These are phyloP conservation scores for Raffaelea ambrosiae DNA, from an alignment of 2,329 filamentous ascomycete species.

Conservation along the genomic window DNA sequence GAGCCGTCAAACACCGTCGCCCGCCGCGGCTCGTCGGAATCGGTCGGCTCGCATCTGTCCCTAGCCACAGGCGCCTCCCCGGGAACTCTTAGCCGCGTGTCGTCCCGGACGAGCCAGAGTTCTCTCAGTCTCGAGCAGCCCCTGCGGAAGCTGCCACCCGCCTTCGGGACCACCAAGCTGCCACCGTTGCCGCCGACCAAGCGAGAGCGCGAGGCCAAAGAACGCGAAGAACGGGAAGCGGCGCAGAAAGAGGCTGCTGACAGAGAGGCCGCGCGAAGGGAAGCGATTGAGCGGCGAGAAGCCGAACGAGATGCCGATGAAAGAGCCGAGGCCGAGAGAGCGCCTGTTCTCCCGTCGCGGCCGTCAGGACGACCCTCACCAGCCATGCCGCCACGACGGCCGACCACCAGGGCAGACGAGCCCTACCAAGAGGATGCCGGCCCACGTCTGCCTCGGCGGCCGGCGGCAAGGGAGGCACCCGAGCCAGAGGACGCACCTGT, in stretches of 20 bases:
- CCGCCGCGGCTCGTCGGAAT: slow-evolving; percentile 42
- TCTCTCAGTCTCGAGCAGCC: slow-evolving; percentile 34
- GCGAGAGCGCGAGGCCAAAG: slow-evolving; percentile 42
- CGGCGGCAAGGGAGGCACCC: slow-evolving; percentile 1
- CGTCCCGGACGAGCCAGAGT: slow-evolving; percentile 40
- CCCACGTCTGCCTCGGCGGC: neutral
- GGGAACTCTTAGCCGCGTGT: slow-evolving; percentile 35
- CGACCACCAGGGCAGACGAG: neutral
- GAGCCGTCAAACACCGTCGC: slow-evolving; percentile 26
- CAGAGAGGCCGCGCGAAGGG: neutral
- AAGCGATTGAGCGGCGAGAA: neutral
- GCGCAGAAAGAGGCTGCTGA: slow-evolving; percentile 20
- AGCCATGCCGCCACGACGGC: neutral
- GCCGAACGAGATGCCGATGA: neutral
- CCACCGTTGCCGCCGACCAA: slow-evolving; percentile 48
- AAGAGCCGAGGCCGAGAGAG: neutral
- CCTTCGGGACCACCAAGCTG: slow-evolving; percentile 46
- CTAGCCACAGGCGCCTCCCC: slow-evolving; percentile 32
- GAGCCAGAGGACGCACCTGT: slow-evolving; percentile 44
- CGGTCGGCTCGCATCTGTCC: slow-evolving; percentile 47
- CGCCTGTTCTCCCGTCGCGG: slow-evolving; percentile 38
- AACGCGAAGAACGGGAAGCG: slow-evolving; percentile 17
- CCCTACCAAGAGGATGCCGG: slow-evolving; percentile 2
- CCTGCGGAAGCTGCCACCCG: slow-evolving; percentile 45
- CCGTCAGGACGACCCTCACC: slow-evolving; percentile 16